Evolutionary conservation across 306 rosid genomes (phyloP), one percentile per base, ranked within the genome.

Genomic region (Vigna angularis): DNA sequence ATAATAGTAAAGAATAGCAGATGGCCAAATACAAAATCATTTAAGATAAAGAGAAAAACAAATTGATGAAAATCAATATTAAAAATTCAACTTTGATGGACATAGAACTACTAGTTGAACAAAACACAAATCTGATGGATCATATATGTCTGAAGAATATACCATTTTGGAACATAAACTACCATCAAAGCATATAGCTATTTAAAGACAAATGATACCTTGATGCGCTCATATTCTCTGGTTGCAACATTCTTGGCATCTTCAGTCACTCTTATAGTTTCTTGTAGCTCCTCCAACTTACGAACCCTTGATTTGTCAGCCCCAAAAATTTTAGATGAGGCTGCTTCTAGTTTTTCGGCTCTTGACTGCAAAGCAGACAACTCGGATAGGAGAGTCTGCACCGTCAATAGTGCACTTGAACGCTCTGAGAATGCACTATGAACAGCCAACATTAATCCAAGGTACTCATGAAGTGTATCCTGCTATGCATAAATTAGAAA

Each of bases 241-340:
- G 83, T 82, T 63, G 98, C 97, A 63, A 91, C 79, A 81, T 82
- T 87, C 88, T 95, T 91, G 22, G 97, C 98, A 77, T 91, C 97
- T 84, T 92, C 98, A 4, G 98, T 91, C 38, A 53, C 89, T 82
- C 84, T 86, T 67, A 88, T 83, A 36, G 96, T 91, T 81, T 95
- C 98, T 51, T 91, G 90, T 77, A 95, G 83, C 90, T 95, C 96
- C 83, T 95, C 97, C 47, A 91, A 79, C 73, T 91, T 95, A 36
- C 83, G 93, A 77, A 42, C 81, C 86, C 97, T 90, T 11, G 97
- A 82, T 76, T 88, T 91, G 85, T 92, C 98, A 49, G 83, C 97
- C 40, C 98, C 98, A 89, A 95, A 95, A 71, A 95, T 73, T 80
- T 93, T 95, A 56, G 96, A 89, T 40, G 98, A 89, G 70, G 97